Base-by-base conservation (phyloP, 305 asterid species). In the Stenogyne calaminthoides region DNA sequence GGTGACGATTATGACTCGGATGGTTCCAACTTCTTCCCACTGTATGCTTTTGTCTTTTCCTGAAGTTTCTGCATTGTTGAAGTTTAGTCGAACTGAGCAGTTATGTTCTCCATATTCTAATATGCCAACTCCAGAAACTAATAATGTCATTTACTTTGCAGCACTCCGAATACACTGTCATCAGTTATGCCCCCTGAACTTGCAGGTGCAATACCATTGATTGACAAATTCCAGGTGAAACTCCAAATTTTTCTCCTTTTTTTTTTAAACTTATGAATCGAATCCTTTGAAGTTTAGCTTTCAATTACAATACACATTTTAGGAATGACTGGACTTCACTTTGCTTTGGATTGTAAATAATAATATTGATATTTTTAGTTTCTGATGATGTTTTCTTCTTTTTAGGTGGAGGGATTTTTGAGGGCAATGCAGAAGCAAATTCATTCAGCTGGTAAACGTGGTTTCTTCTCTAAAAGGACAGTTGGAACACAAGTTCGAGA, bases 401-500 rank as follows among this genome's bases (percentile, higher is more conserved):
- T 73, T 44, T 70, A 92, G 99, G 99, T 92, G 68, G 98, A 95
- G 78, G 98, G 87, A 3, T 95, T 95, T 79, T 76, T 95, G 84
- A 95, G 89, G 85, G 97, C 97, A 36, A 95, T 95, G 99, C 96
- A 88, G 80, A 95, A 90, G 88, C 97, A 95, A 86, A 88, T 89
- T 57, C 84, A 83, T 69, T 88, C 97, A 56, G 88, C 89, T 62
- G 90, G 94, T 71, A 95, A 91, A 76, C 92, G 98, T 42, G 77
- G 98, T 77, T 95, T 95, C 87, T 95, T 95, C 84, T 87, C 95
- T 42, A 95, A 92, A 81, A 92, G 80, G 80, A 80, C 96, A 3
- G 72, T 63, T 19, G 99, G 96, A 29, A 63, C 81, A 49, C 98
- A 89, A 74, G 83, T 79, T 82, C 88, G 94, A 71, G 96, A 89